Percentiles rank a stretch among this genome's conserved stretches.
Evolutionary conservation across 1,284 basidiomycete species (phyloP).

Genomic region (Ganoderma lingzhi): DNA sequence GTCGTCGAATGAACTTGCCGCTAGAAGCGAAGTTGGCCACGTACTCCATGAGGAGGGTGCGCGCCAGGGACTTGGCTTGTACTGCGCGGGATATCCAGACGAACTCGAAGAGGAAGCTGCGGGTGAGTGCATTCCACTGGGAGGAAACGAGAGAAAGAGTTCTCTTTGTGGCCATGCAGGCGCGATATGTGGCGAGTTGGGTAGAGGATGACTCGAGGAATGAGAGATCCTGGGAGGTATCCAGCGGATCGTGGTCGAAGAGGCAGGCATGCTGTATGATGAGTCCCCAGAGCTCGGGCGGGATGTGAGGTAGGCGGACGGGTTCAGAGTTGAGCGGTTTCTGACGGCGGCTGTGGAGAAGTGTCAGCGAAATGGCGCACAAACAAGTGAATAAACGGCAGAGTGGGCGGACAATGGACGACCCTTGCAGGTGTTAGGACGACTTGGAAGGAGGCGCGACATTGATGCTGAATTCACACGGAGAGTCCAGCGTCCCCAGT

Average conservation of each 20-base stretch:
- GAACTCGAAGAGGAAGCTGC: slow-evolving; percentile 68
- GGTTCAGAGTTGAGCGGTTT: slow-evolving; percentile 14
- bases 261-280: slow-evolving; percentile 61
- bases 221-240: slow-evolving; percentile 57
- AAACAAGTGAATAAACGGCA: neutral
- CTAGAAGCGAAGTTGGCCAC: slow-evolving; percentile 46
- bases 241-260: slow-evolving; percentile 53
- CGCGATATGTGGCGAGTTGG: slow-evolving; percentile 54
- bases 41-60: slow-evolving; percentile 58
- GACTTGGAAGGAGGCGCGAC: slow-evolving; percentile 15
- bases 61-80: slow-evolving; percentile 66
- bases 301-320: slow-evolving; percentile 50
- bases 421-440: neutral
- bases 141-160: slow-evolving; percentile 61
- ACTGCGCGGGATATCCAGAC: slow-evolving; percentile 69
- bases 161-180: slow-evolving; percentile 56
- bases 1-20: slow-evolving; percentile 64
- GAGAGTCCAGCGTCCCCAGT: neutral
- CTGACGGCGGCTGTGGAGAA: slow-evolving; percentile 22
- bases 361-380: slow-evolving; percentile 7
- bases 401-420: neutral
- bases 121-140: slow-evolving; percentile 60
- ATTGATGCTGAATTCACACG: slow-evolving; percentile 24
- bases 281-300: slow-evolving; percentile 67
- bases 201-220: slow-evolving; percentile 53